phyloP scores from a whole-genome alignment of 805 yeast genomes.

The Scheffersomyces ergatensis region DNA sequence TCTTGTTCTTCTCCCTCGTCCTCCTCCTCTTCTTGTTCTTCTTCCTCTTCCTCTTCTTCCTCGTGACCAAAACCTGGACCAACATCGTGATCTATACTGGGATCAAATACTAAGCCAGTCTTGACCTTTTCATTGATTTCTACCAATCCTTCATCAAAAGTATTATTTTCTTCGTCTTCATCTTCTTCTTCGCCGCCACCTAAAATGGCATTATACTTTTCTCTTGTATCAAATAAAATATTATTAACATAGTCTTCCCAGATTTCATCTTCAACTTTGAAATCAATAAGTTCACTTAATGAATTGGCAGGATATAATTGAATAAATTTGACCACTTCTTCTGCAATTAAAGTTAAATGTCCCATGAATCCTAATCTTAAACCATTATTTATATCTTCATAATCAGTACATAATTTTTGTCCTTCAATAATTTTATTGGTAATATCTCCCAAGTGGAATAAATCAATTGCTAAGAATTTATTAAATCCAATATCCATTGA shows the following conservation, averaged over 20 bases:
- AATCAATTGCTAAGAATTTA: constrained; percentile 49
- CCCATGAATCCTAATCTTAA: constrained; percentile 94
- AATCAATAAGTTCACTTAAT: constrained; percentile 35
- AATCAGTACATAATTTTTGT: constrained; percentile 61
- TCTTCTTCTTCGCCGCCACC: constrained; percentile 72
- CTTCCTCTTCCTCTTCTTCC: constrained; percentile 30
- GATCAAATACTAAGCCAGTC: constrained; percentile 28
- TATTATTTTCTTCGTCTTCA: constrained; percentile 24
- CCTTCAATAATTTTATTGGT: constrained; percentile 42
- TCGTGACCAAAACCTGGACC: constrained; percentile 26
- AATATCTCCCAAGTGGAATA: constrained; percentile 50
- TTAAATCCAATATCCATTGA: constrained; percentile 50
- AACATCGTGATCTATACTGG: constrained; percentile 26
- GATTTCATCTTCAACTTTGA: constrained; percentile 38
- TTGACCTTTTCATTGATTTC: constrained; percentile 38
- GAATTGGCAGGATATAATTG: constrained; percentile 36
- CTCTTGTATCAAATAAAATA: constrained; percentile 83
- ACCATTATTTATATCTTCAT: constrained; percentile 47
- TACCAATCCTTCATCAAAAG: constrained; percentile 36
- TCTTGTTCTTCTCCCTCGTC: constrained; percentile 7
- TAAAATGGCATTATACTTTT: constrained; percentile 88
- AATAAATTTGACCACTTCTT: constrained; percentile 91
- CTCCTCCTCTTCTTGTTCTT: constrained; percentile 17
- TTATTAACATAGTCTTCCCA: constrained; percentile 86
- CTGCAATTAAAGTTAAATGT: constrained; percentile 89